A percentile compares a stretch with the other conserved stretches of the same genome.
Evolutionary conservation across 2,329 filamentous ascomycete genomes (phyloP).

Genomic region (Aspergillus fischeri): DNA sequence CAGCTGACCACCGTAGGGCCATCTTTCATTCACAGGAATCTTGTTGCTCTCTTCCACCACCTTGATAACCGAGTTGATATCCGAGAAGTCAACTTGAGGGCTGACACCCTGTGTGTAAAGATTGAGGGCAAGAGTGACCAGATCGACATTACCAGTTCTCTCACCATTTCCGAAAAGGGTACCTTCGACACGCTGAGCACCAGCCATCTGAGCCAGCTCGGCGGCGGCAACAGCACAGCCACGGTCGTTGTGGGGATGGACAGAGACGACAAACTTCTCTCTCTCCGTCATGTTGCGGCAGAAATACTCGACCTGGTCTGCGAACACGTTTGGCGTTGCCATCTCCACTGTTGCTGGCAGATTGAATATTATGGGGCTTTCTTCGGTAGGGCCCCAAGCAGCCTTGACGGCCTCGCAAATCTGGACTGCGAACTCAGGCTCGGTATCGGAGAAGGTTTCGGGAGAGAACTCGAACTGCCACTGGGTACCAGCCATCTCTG

Average conservation of each 20-base stretch:
- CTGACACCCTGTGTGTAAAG: conserved; percentile 90
- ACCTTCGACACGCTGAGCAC: conserved; percentile 88
- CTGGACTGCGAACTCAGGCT: conserved; percentile 74
- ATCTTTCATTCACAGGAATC: conserved; percentile 84
- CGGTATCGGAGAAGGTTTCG: conserved; percentile 78
- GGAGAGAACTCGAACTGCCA: conserved; percentile 50
- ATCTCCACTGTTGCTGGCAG: conserved; percentile 94
- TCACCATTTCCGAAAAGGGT: conserved; percentile 94
- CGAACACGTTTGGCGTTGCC: conserved; percentile 90
- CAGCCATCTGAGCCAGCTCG: conserved; percentile 93
- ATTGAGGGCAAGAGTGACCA: conserved; percentile 88
- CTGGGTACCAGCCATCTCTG: conserved; percentile 52
- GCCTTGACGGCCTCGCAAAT: conserved; percentile 91
- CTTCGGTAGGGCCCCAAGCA: conserved; percentile 78
- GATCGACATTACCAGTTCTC: conserved; percentile 89
- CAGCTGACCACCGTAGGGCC: conserved; percentile 84
- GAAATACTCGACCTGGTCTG: conserved; percentile 95
- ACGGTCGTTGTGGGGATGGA: conserved; percentile 93
- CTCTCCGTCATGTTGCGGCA: conserved; percentile 78
- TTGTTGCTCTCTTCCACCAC: conserved; percentile 90
- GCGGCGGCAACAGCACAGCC: conserved; percentile 86
- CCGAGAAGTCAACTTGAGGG: conserved; percentile 84
- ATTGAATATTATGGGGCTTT: conserved; percentile 91
- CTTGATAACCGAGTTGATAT: conserved; percentile 80
- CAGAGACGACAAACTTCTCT: conserved; percentile 80